Conservation (phyloP, 164 flowering plant genomes). For the Sedum album region DNA sequence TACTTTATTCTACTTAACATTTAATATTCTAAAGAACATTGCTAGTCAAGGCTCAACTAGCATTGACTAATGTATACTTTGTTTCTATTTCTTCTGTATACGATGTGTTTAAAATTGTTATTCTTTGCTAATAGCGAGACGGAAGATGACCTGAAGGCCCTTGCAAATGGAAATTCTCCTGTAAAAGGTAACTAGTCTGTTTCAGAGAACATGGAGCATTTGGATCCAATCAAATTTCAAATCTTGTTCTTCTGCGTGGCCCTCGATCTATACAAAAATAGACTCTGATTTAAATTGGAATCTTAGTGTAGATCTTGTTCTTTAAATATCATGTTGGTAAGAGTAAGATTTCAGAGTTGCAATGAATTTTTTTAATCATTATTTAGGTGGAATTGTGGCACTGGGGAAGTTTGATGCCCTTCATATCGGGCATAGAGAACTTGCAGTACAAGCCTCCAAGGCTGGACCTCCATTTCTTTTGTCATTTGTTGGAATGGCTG, state of each 20-base stretch:
- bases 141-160: not conserved
- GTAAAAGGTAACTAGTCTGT: not conserved
- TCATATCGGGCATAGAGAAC: slow-evolving; percentile 95
- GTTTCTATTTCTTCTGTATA: not conserved
- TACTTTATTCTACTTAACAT: not conserved
- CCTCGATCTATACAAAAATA: not conserved
- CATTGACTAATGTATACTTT: not conserved
- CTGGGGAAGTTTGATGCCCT: slow-evolving; percentile 99
- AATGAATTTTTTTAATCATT: not conserved
- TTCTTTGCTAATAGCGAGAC: not conserved
- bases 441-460: slow-evolving; percentile 87
- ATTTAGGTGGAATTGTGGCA: slow-evolving; percentile 81
- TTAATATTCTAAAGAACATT: not conserved
- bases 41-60: not conserved
- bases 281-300: not conserved
- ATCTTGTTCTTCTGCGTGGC: not conserved
- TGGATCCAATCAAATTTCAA: not conserved
- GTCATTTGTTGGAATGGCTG: slow-evolving; percentile 93
- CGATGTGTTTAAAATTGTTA: not conserved
- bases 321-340: not conserved
- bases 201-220: not conserved
- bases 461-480: slow-evolving; percentile 74
- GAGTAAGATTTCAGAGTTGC: not conserved
- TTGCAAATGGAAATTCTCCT: slow-evolving; percentile 1
- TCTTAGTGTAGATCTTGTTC: not conserved